Base-by-base conservation (phyloP, 148 eudicot species). In the Cornus controversa region DNA sequence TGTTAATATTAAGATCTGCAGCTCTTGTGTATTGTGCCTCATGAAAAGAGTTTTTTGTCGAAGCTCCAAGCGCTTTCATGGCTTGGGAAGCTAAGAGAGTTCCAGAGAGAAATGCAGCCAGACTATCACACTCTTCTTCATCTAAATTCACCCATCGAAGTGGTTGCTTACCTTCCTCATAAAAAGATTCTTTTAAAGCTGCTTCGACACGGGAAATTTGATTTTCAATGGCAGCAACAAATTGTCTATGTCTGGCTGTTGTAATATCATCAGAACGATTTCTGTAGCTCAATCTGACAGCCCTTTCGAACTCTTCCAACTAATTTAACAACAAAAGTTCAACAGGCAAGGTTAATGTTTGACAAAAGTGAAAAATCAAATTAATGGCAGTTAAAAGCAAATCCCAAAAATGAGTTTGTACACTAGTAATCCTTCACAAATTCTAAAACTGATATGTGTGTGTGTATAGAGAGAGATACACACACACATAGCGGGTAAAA, bases 241-340 rank as follows among this genome's bases (percentile, higher is more conserved):
- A 95, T 75, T 93, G 93, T 78, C 78, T 89, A 78, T 93, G 97
- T 76, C 97, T 86, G 65, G 81, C 77, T 65, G 83, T 80, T 71
- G 88, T 93, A 58, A 81, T 67, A 71, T 91, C 91, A 76, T 93
- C 90, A 2, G 80, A 80, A 58, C 84, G 87, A 54, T 75, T 89
- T 81, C 88, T 89, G 83, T 93, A 89, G 90, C 97, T 93, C 82
- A 76, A 60, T 50, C 84, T 72, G 42, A 93, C 86, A 63, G 99
- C 99, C 77, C 72, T 91, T 77, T 88, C 97, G 71, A 95, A 95
- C 85, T 95, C 99, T 80, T 95, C 99, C 82, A 95, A 82, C 99
- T 95, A 80, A 65, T 57, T 71, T 23, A 42, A 63, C 29, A 40
- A 37, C 16, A 25, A 40, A 26, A 63, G 16, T 74, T 37, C 24